Conservation (phyloP, 768 basidiomycete species). For the Boletus reticuloceps region DNA sequence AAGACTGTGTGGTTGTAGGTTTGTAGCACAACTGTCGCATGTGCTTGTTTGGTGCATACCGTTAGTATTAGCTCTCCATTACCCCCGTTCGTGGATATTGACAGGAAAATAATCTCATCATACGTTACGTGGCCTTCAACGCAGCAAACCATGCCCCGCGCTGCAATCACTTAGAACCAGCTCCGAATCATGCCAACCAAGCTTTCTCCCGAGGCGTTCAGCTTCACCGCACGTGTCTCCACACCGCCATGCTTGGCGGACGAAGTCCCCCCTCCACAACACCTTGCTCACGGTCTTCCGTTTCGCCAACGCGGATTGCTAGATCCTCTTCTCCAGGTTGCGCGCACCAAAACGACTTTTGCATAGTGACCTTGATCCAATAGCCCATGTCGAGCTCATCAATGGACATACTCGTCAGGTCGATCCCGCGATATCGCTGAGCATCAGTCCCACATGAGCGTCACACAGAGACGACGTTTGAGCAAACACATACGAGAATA, state of each 20-base stretch:
- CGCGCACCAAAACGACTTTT: neutral
- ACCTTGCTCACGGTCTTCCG: neutral
- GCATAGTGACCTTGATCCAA: slow-evolving; percentile 9
- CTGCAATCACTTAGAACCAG: too few species aligned
- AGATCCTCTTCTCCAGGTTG: neutral
- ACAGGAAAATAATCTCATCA: too few species aligned
- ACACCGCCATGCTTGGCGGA: too few species aligned
- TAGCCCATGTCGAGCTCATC: slow-evolving; percentile 20
- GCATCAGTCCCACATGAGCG: too few species aligned
- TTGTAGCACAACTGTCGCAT: too few species aligned
- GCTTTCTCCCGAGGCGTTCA: neutral
- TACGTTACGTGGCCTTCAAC: too few species aligned
- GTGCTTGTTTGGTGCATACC: too few species aligned
- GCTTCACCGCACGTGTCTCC: neutral
- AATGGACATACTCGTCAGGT: neutral
- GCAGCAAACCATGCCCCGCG: too few species aligned
- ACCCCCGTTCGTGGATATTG: too few species aligned
- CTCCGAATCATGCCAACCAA: neutral
- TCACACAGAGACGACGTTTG: neutral
- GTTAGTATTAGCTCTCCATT: too few species aligned
- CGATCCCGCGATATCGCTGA: slow-evolving; percentile 4
- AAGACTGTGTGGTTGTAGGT: slow-evolving; percentile 1
- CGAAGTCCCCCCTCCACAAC: neutral
- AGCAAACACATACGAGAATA: slow-evolving; percentile 9
- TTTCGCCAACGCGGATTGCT: too few species aligned